Percentiles rank a stretch among this genome's conserved stretches.
Conservation (phyloP, 768 basidiomycete genomes). For the Mycena vulgaris region DNA sequence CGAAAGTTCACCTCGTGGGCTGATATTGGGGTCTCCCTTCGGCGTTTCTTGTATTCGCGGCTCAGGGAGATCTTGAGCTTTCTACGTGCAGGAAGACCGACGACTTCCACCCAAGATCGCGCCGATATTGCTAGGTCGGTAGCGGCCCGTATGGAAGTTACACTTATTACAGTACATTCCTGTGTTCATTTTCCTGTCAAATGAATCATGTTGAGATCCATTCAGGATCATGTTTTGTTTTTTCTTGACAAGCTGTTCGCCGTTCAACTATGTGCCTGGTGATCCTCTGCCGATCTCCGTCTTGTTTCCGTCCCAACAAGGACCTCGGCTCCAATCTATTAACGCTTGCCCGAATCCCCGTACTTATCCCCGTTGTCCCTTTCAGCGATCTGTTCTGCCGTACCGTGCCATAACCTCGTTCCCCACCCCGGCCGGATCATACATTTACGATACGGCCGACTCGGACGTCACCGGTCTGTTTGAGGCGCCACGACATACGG, state of each 20-base stretch:
- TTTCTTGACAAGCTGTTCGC: too few species aligned
- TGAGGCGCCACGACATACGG: too few species aligned
- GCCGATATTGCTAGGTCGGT: conserved; percentile 61
- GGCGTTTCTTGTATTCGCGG: conserved; percentile 36
- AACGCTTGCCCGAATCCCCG: background rate
- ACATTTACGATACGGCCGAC: background rate
- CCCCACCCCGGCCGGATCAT: conserved; percentile 1
- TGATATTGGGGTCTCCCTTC: conserved; percentile 77
- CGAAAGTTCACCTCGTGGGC: conserved; percentile 83
- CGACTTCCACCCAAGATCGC: conserved; percentile 80
- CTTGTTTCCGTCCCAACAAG: too few species aligned
- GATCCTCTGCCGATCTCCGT: too few species aligned
- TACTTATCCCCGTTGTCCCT: too few species aligned
- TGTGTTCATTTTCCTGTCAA: too few species aligned
- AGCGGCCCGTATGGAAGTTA: conserved; percentile 79
- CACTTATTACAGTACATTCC: conserved; percentile 44
- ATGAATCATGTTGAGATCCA: too few species aligned
- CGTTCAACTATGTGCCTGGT: too few species aligned
- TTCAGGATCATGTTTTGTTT: too few species aligned
- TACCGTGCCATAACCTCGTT: background rate
- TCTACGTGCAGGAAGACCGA: conserved; percentile 69
- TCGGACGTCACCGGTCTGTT: too few species aligned
- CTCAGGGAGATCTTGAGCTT: conserved; percentile 69
- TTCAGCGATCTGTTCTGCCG: background rate
- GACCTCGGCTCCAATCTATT: too few species aligned